A percentile compares a stretch with the other conserved stretches of the same genome.
phyloP scores from a whole-genome alignment of 179 eudicot genomes.

The Dionaea muscipula region DNA sequence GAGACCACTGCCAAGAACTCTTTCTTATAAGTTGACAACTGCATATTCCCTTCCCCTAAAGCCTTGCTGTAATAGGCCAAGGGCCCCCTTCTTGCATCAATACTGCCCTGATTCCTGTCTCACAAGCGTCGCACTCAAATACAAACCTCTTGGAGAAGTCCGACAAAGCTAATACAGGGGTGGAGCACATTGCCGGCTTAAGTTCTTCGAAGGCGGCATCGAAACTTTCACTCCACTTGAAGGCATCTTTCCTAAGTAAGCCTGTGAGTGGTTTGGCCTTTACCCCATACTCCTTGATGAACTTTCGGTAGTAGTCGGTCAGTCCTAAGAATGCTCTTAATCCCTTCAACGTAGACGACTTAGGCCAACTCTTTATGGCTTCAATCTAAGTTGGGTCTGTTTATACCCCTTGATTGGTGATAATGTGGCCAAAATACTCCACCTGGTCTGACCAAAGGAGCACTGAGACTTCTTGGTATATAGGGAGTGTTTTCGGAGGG shows the following conservation, averaged over 20 bases:
- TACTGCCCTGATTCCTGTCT: neutral
- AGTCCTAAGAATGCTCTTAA: slow-evolving; percentile 3
- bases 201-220: neutral
- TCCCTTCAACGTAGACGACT: neutral
- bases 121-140: slow-evolving; percentile 4
- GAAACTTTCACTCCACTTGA: neutral
- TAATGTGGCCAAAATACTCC: slow-evolving; percentile 6
- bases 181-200: neutral
- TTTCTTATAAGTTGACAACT: slow-evolving; percentile 6
- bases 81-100: slow-evolving; percentile 9
- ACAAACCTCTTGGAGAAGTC: slow-evolving; percentile 3
- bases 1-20: neutral
- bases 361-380: neutral
- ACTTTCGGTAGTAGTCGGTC: neutral
- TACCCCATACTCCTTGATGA: neutral
- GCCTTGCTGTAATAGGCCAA: slow-evolving; percentile 3
- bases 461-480: neutral
- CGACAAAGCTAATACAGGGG: slow-evolving; percentile 8
- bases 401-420: neutral
- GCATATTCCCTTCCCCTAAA: neutral
- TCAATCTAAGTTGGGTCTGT: neutral
- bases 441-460: neutral
- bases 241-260: neutral
- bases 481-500: neutral
- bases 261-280: neutral